These are phyloP conservation scores for Fusarium agapanthi DNA, from an alignment of 2,329 filamentous ascomycete species.

Conservation along the genomic window DNA sequence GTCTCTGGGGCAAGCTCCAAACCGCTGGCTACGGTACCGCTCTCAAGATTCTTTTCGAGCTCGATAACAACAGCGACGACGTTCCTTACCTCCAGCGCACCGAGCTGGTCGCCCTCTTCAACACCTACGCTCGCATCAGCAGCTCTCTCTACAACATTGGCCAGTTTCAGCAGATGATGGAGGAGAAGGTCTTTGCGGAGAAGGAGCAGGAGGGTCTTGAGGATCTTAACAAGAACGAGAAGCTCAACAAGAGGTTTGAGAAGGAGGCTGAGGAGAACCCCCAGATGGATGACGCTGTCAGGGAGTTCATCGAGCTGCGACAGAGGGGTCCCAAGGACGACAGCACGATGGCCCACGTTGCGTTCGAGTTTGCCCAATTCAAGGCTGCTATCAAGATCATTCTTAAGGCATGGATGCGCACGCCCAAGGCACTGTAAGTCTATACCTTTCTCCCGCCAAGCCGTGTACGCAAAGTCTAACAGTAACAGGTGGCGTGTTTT, in stretches of 20 bases:
- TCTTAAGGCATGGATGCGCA: constrained; percentile 71
- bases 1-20: constrained; percentile 97
- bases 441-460: too few relatives aligned
- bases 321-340: constrained; percentile 45
- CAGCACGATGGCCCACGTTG: constrained; percentile 64
- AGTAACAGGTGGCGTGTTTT: constrained; percentile 53
- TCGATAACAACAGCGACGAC: constrained; percentile 74
- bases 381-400: constrained; percentile 72
- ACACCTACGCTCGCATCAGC: constrained; percentile 89
- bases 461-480: neutral
- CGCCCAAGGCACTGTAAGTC: constrained; percentile 77
- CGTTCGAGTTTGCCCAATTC: constrained; percentile 71
- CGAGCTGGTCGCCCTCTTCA: constrained; percentile 92
- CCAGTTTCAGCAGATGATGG: constrained; percentile 71
- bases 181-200: constrained; percentile 43
- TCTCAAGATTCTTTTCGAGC: constrained; percentile 95
- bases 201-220: constrained; percentile 39
- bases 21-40: constrained; percentile 94
- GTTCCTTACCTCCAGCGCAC: constrained; percentile 81
- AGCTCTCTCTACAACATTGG: constrained; percentile 80
- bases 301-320: constrained; percentile 43
- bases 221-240: constrained; percentile 48
- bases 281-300: constrained; percentile 51
- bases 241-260: constrained; percentile 37
- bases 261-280: constrained; percentile 45